These are phyloP conservation scores for Sordariomycetes sp. DNA, from an alignment of 2,329 filamentous ascomycete species.

Conservation along the genomic window DNA sequence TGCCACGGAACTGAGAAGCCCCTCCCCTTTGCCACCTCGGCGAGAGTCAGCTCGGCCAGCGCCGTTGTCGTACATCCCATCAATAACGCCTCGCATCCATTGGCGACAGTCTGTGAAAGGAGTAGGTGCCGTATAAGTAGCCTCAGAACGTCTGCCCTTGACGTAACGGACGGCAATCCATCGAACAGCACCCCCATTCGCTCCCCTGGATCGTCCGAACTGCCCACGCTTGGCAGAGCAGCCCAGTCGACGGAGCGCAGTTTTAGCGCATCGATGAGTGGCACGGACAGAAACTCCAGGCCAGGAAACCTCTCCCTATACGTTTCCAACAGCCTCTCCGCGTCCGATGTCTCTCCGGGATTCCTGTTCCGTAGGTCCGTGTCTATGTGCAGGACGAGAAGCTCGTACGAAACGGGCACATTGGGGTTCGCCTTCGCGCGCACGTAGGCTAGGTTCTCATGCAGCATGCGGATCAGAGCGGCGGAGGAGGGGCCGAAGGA, in stretches of 20 bases:
- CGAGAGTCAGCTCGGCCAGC: conserved; percentile 74
- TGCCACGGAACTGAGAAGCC: conserved; percentile 77
- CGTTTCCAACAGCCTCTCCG: conserved; percentile 35
- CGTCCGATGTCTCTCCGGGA: conserved; percentile 9
- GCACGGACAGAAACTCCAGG: conserved; percentile 50
- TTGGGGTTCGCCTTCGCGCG: conserved; percentile 36
- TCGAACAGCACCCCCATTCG: conserved; percentile 45
- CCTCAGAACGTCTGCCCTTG: conserved; percentile 60
- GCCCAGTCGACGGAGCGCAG: conserved; percentile 43
- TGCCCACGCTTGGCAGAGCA: conserved; percentile 22
- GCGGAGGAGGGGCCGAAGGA: conserved; percentile 78
- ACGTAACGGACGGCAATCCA: conserved; percentile 61
- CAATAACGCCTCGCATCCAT: conserved; percentile 58
- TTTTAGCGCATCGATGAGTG: conserved; percentile 52
- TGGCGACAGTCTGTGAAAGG: conserved; percentile 48
- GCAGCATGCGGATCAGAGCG: conserved; percentile 64
- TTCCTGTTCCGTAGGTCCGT: conserved; percentile 18
- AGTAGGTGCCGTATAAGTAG: conserved; percentile 65
- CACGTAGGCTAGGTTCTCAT: conserved; percentile 57
- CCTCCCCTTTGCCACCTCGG: conserved; percentile 83
- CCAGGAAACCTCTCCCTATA: conserved; percentile 54
- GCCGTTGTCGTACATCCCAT: conserved; percentile 82
- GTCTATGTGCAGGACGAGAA: conserved; percentile 50
- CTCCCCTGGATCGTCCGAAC: conserved; percentile 18
- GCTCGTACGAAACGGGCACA: conserved; percentile 42